Base-by-base conservation (phyloP, 2,329 filamentous ascomycete species). In the Blastomyces gilchristii region DNA sequence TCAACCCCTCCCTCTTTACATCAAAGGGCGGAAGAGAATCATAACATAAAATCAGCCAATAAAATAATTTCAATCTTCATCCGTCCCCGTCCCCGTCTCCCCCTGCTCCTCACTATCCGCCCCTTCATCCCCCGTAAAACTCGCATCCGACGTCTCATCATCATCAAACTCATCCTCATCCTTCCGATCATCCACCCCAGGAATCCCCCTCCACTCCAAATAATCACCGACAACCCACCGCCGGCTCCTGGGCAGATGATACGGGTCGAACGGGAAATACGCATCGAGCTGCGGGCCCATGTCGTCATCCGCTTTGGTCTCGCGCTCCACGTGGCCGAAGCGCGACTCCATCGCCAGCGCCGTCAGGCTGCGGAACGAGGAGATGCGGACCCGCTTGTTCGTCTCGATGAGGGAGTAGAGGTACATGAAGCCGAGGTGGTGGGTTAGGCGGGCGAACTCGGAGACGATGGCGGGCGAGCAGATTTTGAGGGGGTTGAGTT, bases 241-340 rank as follows among this genome's bases (percentile, higher is more conserved):
- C 75, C 89, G 91, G 74, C 92, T 97, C 68, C 86, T 81, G 0
- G 92, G 92, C 59, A 99, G 80, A 70, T 93, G 88, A 74, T 97
- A 99, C 2, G 95, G 95, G 72, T 99, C 94, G 71, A 99, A 99
- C 0, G 94, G 94, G 71, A 97, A 99, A 74, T 96, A 97, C 0
- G 91, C 89, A 69, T 97, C 92, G 1, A 99, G 82, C 74, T 96
- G 88, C 70, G 93, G 87, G 70, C 86, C 88, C 66, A 87, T 86
- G 68, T 96, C 90, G 64, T 89, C 88, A 62, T 86, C 77, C 64
- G 74, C 79, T 65, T 70, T 79, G 62, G 79, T 84, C 68, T 86
- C 83, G 57, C 85, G 82, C 62, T 82, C 80, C 3, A 78, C 73
- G 18, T 77, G 74, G 60, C 70, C 74, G 64, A 77, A 78, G 60